These are phyloP conservation scores for Rhizopogon vinicolor DNA, from an alignment of 768 basidiomycete genomes.

Conservation along the genomic window DNA sequence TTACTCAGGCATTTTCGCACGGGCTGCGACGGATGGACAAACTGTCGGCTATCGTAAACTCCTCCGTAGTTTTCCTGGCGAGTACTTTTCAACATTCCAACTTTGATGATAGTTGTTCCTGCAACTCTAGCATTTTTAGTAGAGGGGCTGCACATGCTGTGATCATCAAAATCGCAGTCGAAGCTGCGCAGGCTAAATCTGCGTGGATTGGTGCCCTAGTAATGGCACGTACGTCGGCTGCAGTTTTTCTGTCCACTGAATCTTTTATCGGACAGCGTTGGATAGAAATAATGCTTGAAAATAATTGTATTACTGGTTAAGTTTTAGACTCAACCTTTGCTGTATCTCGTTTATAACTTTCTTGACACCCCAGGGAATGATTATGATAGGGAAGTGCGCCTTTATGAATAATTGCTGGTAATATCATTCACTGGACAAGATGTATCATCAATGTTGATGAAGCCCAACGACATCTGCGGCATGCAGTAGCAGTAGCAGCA, in stretches of 20 bases:
- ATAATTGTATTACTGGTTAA: no score
- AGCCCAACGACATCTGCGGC: no score
- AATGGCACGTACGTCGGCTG: slow-evolving; percentile 19
- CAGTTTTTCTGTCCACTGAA: slow-evolving; percentile 23
- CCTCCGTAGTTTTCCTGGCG: slow-evolving; percentile 10
- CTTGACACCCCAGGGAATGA: no score
- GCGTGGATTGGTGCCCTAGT: slow-evolving; percentile 36
- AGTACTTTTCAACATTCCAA: slow-evolving; percentile 19
- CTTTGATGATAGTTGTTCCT: slow-evolving; percentile 17
- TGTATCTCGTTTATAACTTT: no score
- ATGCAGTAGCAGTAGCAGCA: no score
- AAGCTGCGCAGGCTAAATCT: slow-evolving; percentile 18
- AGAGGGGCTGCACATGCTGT: no score
- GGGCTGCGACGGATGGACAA: slow-evolving; percentile 12
- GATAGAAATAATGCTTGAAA: no score
- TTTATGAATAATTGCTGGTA: no score
- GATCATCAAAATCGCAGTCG: slow-evolving; percentile 1
- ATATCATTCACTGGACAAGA: no score
- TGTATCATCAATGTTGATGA: no score
- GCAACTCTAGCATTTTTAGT: slow-evolving; percentile 16
- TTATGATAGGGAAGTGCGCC: no score
- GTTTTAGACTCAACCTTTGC: no score
- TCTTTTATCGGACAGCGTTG: slow-evolving; percentile 15
- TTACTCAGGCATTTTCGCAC: not conserved
- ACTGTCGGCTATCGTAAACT: slow-evolving; percentile 13